Base-by-base conservation (phyloP, 352 stramenopile genomes). In the Phytopythium kandeliae region DNA sequence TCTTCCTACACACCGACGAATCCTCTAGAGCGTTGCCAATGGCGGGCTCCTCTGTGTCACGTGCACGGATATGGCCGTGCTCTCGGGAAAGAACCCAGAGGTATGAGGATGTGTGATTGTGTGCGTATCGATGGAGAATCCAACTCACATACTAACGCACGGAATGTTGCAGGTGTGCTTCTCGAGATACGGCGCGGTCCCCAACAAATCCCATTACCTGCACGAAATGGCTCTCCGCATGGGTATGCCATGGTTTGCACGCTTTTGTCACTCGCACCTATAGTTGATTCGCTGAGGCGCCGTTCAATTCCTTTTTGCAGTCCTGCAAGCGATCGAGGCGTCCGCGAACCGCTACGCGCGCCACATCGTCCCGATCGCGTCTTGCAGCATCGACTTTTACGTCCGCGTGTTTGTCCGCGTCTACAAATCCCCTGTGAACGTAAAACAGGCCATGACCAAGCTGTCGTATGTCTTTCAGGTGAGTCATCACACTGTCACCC, bases 311-410 rank as follows among this genome's bases (percentile, higher is more conserved):
- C 21, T 26, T 21, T 17, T 3, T 31, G 83, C 97, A 77, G 84
- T 99, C 26, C 70, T 99, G 37, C 85, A 99, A 66, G 86, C 90
- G 25, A 92, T 99, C 37, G 95, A 98, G 57, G 84, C 88, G 21
- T 77, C 76, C 4, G 97, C 97, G 1, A 98, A 97, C 57, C 83
- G 86, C 37, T 99, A 99, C 67, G 92, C 96, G 59, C 75, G 96
- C 48, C 93, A 97, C 60, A 98, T 99, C 65, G 86, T 98, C 54
- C 97, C 97, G 0, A 87, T 99, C 21, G 86, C 98, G 22, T 98
- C 89, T 34, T 97, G 99, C 51, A 97, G 96, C 58, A 99, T 99
- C 65, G 96, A 98, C 54, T 99, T 99, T 66, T 99, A 99, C 78
- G 83, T 99, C 38, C 95, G 97, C 45, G 89, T 99, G 37, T 99